Evolutionary conservation across 192 early-diverging fungal species (phyloP), one percentile per base, ranked within the genome.

Genomic region (Coemansia sp.): DNA sequence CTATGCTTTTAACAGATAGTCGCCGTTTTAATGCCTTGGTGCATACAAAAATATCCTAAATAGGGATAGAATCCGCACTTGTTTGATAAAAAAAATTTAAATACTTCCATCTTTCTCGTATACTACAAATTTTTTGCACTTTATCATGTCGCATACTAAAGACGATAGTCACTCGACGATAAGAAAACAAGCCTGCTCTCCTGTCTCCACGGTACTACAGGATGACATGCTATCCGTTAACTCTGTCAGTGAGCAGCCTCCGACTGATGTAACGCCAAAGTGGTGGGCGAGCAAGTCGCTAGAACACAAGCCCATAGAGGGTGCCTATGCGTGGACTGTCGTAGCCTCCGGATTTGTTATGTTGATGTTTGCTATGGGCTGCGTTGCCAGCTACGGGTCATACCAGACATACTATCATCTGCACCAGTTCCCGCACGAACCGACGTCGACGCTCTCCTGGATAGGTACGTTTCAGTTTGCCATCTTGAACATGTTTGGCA

Each of bases 331-430:
- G 29, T 89, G 88, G 88, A 59, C 77, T 3, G 85, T 87, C 4
- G 88, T 87, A 3, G 76, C 61, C 18, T 77, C 80, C 1, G 86
- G 80, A 5, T 87, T 73, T 46, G 75, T 80, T 47, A 83, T 87
- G 46, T 71, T 86, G 27, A 82, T 82, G 61, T 75, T 86, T 22
- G 78, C 86, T 8, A 80, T 89, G 66, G 88, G 87, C 40, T 80
- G 77, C 12, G 77, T 83, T 71, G 84, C 86, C 68, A 79, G 76
- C 65, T 88, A 85, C 57, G 87, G 87, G 42, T 68, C 76, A 1
- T 89, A 86, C 73, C 74, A 86, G 63, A 85, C 83, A 0, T 75
- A 79, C 42, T 84, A 86, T 63, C 72, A 68, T 42, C 3, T 51
- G 12, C 22, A 76, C 52, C 65, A 76, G 40, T 86, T 80, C 20